phyloP scores from a whole-genome alignment of 345 rosid genomes.

The Eucalyptus fibrosa region DNA sequence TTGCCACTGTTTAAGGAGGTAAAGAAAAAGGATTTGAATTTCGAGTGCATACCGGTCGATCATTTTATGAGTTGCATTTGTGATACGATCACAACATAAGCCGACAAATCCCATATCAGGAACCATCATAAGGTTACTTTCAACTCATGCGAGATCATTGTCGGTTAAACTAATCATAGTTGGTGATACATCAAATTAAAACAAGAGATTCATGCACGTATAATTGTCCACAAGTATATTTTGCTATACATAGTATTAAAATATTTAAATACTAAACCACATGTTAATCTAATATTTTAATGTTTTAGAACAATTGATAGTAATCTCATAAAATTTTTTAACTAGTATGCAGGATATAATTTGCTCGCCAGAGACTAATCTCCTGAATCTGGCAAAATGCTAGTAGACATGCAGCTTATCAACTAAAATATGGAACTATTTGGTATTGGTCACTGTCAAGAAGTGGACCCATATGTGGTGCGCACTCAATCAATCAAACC shows the following conservation, averaged over 20 bases:
- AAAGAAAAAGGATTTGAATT: background rate
- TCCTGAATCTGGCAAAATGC: background rate
- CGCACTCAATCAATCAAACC: background rate
- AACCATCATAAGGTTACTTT: background rate
- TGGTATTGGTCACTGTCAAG: background rate
- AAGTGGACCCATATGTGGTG: background rate
- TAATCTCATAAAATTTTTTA: rapidly evolving
- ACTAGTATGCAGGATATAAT: background rate
- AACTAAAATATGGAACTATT: background rate
- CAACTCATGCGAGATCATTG: background rate
- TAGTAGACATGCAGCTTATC: background rate
- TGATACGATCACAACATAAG: background rate
- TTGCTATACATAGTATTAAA: background rate
- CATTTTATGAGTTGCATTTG: background rate
- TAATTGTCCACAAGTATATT: rapidly evolving
- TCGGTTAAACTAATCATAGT: background rate
- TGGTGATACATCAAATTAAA: background rate
- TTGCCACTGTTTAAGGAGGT: background rate
- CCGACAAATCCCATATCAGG: background rate
- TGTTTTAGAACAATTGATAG: background rate
- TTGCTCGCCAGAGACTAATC: background rate
- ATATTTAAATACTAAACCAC: background rate
- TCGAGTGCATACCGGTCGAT: background rate
- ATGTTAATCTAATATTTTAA: rapidly evolving
- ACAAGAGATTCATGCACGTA: background rate